Percentiles rank a stretch among this genome's conserved stretches.
Evolutionary conservation across 257 asterid genomes (phyloP).

Genomic region (Gentiana straminea): DNA sequence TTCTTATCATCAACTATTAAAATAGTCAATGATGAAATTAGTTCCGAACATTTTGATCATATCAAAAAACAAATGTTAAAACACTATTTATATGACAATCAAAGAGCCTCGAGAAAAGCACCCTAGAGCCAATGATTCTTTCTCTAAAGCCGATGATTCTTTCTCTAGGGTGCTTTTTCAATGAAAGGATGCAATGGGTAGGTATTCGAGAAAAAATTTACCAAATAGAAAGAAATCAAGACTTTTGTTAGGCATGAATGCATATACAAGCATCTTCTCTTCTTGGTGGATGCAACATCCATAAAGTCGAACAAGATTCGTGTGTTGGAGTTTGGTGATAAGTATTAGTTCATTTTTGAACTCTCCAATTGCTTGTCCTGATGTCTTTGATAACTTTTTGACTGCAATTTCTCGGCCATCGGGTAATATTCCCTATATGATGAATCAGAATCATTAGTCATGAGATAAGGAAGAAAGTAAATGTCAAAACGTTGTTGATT

Average conservation of each 20-base stretch:
- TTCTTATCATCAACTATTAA: slow-evolving; percentile 19
- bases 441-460: not conserved
- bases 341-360: slow-evolving; percentile 19
- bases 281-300: slow-evolving; percentile 9
- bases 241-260: slow-evolving; percentile 28
- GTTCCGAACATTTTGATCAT: not conserved
- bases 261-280: too few relatives aligned
- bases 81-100: too few relatives aligned
- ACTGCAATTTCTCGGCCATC: slow-evolving; percentile 25
- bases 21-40: too few relatives aligned
- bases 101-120: too few relatives aligned
- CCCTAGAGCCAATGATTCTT: too few relatives aligned
- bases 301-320: slow-evolving; percentile 13
- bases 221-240: slow-evolving; percentile 25
- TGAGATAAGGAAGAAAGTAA: not conserved
- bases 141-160: too few relatives aligned
- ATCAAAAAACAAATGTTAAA: too few relatives aligned
- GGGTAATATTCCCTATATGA: slow-evolving; percentile 16
- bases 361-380: slow-evolving; percentile 20
- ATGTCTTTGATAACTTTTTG: slow-evolving; percentile 18
- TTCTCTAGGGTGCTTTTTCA: too few relatives aligned
- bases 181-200: not conserved
- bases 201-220: slow-evolving; percentile 2
- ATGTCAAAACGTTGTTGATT: not conserved
- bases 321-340: slow-evolving; percentile 20